A percentile compares a stretch with the other conserved stretches of the same genome.
Evolutionary conservation across 2,329 filamentous ascomycete species (phyloP).

Genomic region (Phialophora tarda): DNA sequence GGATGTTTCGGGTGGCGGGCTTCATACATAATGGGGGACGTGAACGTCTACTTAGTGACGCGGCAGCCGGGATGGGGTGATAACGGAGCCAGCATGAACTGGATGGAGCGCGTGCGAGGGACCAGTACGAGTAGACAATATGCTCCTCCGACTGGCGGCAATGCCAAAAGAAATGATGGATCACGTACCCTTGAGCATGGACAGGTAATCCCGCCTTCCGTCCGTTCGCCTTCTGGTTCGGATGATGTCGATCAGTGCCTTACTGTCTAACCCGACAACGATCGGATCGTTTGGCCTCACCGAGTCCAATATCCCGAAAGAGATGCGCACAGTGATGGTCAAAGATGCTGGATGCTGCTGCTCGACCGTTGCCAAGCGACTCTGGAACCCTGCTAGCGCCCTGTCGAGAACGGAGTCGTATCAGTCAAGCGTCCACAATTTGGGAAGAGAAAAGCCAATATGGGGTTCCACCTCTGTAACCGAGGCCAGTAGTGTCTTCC

Average conservation of each 20-base stretch:
- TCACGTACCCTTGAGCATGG: slow-evolving; percentile 5
- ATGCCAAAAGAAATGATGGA: slow-evolving; percentile 4
- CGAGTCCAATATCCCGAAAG: slow-evolving; percentile 20
- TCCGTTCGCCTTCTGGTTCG: background rate
- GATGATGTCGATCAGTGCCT: background rate
- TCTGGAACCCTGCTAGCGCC: slow-evolving; percentile 37
- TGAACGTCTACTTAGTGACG: background rate
- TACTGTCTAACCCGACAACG: background rate
- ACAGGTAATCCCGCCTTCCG: background rate
- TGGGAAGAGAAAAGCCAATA: slow-evolving; percentile 13
- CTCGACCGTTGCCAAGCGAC: slow-evolving; percentile 37
- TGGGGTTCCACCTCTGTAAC: slow-evolving; percentile 13
- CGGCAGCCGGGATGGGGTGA: slow-evolving; percentile 2
- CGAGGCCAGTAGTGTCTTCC: slow-evolving; percentile 23
- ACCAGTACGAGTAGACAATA: background rate
- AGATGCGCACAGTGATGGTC: slow-evolving; percentile 4
- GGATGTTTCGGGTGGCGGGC: background rate
- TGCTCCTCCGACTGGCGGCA: background rate
- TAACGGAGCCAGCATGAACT: slow-evolving; percentile 4
- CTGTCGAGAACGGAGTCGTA: slow-evolving; percentile 37
- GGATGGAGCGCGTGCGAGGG: background rate
- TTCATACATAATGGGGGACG: slow-evolving; percentile 1
- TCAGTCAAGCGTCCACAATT: slow-evolving; percentile 20
- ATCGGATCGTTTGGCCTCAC: background rate
- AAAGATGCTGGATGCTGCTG: slow-evolving; percentile 20